Percentiles rank a stretch among this genome's conserved stretches.
phyloP scores from a whole-genome alignment of 768 basidiomycete species.

The Macrocybe gigantea region DNA sequence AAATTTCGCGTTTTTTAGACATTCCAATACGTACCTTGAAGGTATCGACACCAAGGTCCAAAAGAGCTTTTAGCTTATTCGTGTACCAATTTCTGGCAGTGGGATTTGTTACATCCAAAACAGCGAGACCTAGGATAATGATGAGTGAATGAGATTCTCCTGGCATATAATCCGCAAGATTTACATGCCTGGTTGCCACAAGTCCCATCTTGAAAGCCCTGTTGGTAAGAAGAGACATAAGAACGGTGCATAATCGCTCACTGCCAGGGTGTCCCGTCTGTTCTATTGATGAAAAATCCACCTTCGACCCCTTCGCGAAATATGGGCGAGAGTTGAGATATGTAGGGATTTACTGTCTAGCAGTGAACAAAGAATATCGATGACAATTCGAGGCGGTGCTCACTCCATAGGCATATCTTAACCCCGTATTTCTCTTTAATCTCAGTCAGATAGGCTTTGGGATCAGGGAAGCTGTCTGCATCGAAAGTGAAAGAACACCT shows the following conservation, averaged over 20 bases:
- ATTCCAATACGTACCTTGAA: slow-evolving; percentile 42
- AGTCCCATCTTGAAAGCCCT: slow-evolving; percentile 38
- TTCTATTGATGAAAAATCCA: slow-evolving; percentile 68
- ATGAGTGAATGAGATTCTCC: neutral
- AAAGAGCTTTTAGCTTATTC: slow-evolving; percentile 39
- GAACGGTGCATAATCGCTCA: slow-evolving; percentile 23
- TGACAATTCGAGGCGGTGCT: slow-evolving; percentile 9
- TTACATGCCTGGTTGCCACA: slow-evolving; percentile 49
- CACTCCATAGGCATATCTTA: slow-evolving; percentile 71
- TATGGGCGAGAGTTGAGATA: slow-evolving; percentile 62
- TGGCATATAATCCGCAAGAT: neutral
- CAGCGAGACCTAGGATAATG: slow-evolving; percentile 32
- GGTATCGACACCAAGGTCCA: slow-evolving; percentile 50
- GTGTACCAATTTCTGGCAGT: slow-evolving; percentile 51
- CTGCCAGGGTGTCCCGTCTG: slow-evolving; percentile 64
- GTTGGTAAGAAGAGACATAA: slow-evolving; percentile 1
- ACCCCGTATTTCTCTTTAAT: slow-evolving; percentile 60
- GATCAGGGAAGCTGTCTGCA: slow-evolving; percentile 71
- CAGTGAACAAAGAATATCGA: neutral
- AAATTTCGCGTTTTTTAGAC: neutral
- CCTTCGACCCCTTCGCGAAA: slow-evolving; percentile 63
- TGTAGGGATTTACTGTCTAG: slow-evolving; percentile 61
- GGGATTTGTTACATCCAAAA: slow-evolving; percentile 58
- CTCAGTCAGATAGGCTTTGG: slow-evolving; percentile 53
- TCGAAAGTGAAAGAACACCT: slow-evolving; percentile 77